Evolutionary conservation across 345 rosid species (phyloP).

Genomic region (Orychophragmus violaceus): DNA sequence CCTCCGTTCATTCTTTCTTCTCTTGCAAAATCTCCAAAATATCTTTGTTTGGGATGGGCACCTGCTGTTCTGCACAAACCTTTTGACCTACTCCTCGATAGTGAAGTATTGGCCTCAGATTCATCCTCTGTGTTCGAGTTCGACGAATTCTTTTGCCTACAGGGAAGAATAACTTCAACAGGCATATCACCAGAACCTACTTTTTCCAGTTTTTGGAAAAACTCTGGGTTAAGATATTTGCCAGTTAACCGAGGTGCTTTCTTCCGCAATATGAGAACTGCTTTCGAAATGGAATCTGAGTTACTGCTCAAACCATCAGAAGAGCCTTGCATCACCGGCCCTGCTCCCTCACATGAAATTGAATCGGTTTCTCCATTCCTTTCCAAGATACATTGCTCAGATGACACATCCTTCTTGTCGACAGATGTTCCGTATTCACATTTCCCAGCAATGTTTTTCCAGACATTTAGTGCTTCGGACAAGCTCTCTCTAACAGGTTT

Average conservation of each 20-base stretch:
- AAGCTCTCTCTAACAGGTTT: slow-evolving; percentile 93
- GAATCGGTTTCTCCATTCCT: slow-evolving; percentile 35
- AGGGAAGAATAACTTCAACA: slow-evolving; percentile 84
- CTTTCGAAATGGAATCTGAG: slow-evolving; percentile 50
- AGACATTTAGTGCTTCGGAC: slow-evolving; percentile 78
- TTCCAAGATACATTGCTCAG: slow-evolving; percentile 41
- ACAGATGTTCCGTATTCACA: slow-evolving; percentile 46
- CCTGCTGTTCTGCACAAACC: slow-evolving; percentile 38
- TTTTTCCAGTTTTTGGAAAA: slow-evolving; percentile 76
- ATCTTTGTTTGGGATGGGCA: slow-evolving; percentile 28
- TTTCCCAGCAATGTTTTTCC: slow-evolving; percentile 83
- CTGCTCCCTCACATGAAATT: slow-evolving; percentile 32
- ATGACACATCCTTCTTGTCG: slow-evolving; percentile 52
- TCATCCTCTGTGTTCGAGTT: slow-evolving; percentile 59
- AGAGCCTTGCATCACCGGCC: slow-evolving; percentile 41
- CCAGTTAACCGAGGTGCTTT: slow-evolving; percentile 68
- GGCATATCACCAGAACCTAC: slow-evolving; percentile 68
- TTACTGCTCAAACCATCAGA: slow-evolving; percentile 42
- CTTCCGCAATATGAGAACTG: slow-evolving; percentile 77
- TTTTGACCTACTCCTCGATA: slow-evolving; percentile 45
- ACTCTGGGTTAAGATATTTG: slow-evolving; percentile 83
- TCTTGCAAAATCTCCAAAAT: slow-evolving; percentile 37
- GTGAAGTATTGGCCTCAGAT: slow-evolving; percentile 40
- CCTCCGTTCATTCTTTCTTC: no score
- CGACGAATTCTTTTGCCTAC: slow-evolving; percentile 48